Percentiles rank a stretch among this genome's conserved stretches.
Conservation (phyloP, 73 alveolate genomes). For the Symbiodinium pilosum region DNA sequence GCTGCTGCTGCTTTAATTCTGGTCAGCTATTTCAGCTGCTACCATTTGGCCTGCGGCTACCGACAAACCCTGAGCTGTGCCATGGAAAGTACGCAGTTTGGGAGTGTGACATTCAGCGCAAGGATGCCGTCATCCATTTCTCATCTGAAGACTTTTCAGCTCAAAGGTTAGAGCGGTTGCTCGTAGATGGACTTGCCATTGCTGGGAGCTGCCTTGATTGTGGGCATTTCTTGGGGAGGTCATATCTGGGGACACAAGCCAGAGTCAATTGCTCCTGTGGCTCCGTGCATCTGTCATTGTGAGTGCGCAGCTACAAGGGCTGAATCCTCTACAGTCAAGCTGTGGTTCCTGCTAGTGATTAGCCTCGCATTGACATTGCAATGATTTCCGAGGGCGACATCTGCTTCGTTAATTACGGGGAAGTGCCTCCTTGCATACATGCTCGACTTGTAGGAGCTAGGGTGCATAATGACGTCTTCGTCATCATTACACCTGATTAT, state of each 20-base stretch:
- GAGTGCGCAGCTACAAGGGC: background rate
- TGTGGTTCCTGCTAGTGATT: too few relatives aligned
- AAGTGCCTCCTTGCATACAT: background rate
- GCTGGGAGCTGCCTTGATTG: background rate
- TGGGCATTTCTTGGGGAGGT: background rate
- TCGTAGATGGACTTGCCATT: background rate
- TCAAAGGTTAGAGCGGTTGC: background rate
- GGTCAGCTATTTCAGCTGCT: too few relatives aligned
- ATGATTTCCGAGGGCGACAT: background rate
- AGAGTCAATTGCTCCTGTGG: background rate
- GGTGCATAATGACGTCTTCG: background rate
- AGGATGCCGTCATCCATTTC: background rate
- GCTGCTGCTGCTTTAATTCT: too few relatives aligned
- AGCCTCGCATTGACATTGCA: background rate
- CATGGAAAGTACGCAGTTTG: background rate
- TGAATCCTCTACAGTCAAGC: background rate
- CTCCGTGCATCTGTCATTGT: background rate
- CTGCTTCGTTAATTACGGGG: background rate
- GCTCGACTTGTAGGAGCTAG: background rate
- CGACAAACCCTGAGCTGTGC: too few relatives aligned
- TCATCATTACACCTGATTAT: slow-evolving; percentile 14
- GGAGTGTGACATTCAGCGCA: background rate
- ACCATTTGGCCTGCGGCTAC: too few relatives aligned
- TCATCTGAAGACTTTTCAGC: background rate
- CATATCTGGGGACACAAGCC: background rate